Evolutionary conservation across 371 early-diverging fungal species (phyloP).

Genomic region (Saksenaea oblongispora): DNA sequence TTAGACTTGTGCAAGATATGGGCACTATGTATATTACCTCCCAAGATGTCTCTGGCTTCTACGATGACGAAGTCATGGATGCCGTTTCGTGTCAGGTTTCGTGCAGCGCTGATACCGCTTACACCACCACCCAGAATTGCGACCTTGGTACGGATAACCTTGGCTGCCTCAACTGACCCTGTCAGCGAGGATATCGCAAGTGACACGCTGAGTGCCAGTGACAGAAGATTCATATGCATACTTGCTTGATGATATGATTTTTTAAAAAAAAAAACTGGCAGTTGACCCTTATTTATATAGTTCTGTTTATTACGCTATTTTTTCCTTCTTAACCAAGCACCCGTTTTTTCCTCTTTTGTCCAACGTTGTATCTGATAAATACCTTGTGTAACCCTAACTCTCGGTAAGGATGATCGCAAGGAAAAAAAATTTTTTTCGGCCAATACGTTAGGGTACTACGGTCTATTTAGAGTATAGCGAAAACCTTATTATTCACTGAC

Average conservation of each 20-base stretch:
- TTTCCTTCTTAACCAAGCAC: no score
- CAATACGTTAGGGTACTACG: neutral
- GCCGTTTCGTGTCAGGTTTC: slow-evolving; percentile 35
- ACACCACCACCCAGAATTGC: slow-evolving; percentile 55
- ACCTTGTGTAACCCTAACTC: neutral
- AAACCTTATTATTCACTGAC: neutral
- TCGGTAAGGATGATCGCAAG: neutral
- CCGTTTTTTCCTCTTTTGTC: neutral
- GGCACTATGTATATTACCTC: slow-evolving; percentile 21
- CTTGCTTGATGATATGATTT: neutral
- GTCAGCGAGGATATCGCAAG: slow-evolving; percentile 1
- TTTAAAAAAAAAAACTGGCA: neutral
- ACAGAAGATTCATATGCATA: neutral
- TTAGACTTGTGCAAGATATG: neutral
- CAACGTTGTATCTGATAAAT: neutral
- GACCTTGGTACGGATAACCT: slow-evolving; percentile 35
- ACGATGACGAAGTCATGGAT: slow-evolving; percentile 48
- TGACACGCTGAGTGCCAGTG: neutral
- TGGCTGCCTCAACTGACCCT: slow-evolving; percentile 9
- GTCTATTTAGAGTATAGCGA: neutral
- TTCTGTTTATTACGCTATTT: neutral
- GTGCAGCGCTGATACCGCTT: slow-evolving; percentile 48
- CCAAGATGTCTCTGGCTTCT: slow-evolving; percentile 42
- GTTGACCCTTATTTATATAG: neutral
- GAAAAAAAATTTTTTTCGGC: neutral